Conservation (phyloP, 2,329 filamentous ascomycete genomes). For the Penicillium sp. region DNA sequence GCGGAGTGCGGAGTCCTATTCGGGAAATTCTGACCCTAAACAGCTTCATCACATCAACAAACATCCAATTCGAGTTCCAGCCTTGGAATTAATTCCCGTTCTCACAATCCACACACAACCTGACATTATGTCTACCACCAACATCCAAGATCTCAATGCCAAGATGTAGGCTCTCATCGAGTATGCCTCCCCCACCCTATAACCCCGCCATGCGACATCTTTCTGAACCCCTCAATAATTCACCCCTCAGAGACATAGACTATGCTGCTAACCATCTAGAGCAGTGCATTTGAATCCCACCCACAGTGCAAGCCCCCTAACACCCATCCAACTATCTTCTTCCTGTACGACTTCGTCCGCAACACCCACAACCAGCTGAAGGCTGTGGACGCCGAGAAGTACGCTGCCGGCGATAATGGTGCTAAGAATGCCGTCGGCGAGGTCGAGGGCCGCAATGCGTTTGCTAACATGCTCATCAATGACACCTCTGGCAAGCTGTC, state of each 20-base stretch:
- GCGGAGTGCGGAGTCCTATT: neutral
- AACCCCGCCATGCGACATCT: neutral
- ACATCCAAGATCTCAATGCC: slow-evolving; percentile 16
- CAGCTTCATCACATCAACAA: slow-evolving; percentile 17
- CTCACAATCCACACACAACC: neutral
- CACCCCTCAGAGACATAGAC: neutral
- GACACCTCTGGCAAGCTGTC: slow-evolving; percentile 28
- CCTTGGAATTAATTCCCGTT: neutral
- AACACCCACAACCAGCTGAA: slow-evolving; percentile 57
- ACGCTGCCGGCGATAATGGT: slow-evolving; percentile 19
- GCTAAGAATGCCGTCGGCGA: slow-evolving; percentile 18
- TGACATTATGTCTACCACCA: slow-evolving; percentile 15
- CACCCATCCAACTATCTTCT: slow-evolving; percentile 37
- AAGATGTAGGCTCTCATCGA: slow-evolving; percentile 27
- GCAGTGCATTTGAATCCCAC: slow-evolving; percentile 30
- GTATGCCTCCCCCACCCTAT: slow-evolving; percentile 14
- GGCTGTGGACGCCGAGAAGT: slow-evolving; percentile 23
- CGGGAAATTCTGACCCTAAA: neutral
- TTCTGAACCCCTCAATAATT: neutral
- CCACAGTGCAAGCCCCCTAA: slow-evolving; percentile 31
- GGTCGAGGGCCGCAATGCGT: slow-evolving; percentile 27
- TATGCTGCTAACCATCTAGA: neutral
- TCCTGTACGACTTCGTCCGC: slow-evolving; percentile 65
- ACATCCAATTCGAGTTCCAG: neutral
- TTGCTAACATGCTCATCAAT: slow-evolving; percentile 25